Evolutionary conservation across 495 filamentous ascomycete species (phyloP).

Genomic region (Lasiosphaeris hirsuta): DNA sequence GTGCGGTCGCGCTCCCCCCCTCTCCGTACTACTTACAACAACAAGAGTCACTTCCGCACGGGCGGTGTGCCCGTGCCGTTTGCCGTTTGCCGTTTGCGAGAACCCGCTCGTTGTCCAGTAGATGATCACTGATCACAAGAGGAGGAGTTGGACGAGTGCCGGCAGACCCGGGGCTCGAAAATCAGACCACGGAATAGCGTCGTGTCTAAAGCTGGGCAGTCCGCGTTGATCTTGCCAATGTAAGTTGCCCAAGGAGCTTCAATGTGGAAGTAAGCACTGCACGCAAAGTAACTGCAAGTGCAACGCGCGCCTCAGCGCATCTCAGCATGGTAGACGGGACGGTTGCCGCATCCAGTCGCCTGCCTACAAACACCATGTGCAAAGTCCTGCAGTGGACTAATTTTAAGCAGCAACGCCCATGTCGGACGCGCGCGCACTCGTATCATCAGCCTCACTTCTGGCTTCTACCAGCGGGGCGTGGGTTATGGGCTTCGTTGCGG

Average conservation of each 20-base stretch:
- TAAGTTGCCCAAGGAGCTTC: neutral
- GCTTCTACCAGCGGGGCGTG: neutral
- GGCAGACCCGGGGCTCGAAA: conserved; percentile 9
- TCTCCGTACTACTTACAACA: neutral
- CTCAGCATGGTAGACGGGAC: neutral
- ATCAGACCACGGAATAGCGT: neutral
- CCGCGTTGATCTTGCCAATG: conserved; percentile 2
- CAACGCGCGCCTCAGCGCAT: neutral
- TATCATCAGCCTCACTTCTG: conserved; percentile 23
- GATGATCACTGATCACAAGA: conserved; percentile 5
- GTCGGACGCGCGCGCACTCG: conserved; percentile 11
- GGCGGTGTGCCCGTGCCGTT: conserved; percentile 9
- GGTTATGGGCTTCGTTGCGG: too few relatives aligned
- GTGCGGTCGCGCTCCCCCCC: neutral
- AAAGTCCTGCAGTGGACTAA: conserved; percentile 16
- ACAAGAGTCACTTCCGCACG: neutral
- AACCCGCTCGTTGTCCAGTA: neutral
- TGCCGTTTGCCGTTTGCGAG: neutral
- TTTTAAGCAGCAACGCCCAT: conserved; percentile 14
- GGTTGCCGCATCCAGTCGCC: conserved; percentile 17
- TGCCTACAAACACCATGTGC: conserved; percentile 8
- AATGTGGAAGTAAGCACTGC: conserved; percentile 6
- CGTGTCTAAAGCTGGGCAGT: too few relatives aligned
- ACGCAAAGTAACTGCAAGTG: conserved; percentile 3
- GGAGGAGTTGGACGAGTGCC: conserved; percentile 10